Base-by-base conservation (phyloP, 2,329 filamentous ascomycete genomes). In the Corynespora cassiicola region DNA sequence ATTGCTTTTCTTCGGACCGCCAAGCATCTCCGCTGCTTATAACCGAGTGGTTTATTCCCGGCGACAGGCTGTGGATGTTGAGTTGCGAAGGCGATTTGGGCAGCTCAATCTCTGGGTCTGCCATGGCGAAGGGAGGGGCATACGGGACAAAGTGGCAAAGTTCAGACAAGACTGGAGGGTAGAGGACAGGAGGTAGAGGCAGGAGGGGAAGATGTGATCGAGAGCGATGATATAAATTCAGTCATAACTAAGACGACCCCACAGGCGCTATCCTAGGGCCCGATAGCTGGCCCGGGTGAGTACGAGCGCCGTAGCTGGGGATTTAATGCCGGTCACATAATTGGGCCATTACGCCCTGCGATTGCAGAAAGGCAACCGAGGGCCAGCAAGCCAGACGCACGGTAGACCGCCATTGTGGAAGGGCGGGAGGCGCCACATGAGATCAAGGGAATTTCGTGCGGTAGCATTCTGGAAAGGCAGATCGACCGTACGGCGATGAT, bases 91-190 rank as follows among this genome's bases (percentile, higher is more conserved):
- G 42, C 29, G 54, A 56, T 26, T 37, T 28, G 7, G 57, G 65
- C 12, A 70, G 52, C 20, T 67, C 57, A 32, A 69, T 56, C 35
- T 71, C 66, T 31, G 66, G 58, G 39, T 57, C 60, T 17, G 66
- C 59, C 70, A 73, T 74, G 30, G 41, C 32, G 36, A 29, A n/a
- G n/a, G n/a, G n/a, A n/a, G n/a, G n/a, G n/a, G n/a, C n/a, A n/a
- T n/a, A n/a, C n/a, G n/a, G n/a, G n/a, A 24, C 20, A 39, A 27
- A 51, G n/a, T 22, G 25, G n/a, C 20, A 24, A 6, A 15, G 18
- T 26, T 20, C 33, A 12, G 38, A 28, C 12, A 19, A 22, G 14
- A n/a, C 25, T 31, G 11, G 36, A 42, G 31, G 16, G 35, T 37
- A 30, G 34, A 44, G 36, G 29, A 31, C 11, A 8, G 18, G 27